These are phyloP conservation scores for Anastatica hierochuntica DNA, from an alignment of 345 rosid species.

Conservation along the genomic window DNA sequence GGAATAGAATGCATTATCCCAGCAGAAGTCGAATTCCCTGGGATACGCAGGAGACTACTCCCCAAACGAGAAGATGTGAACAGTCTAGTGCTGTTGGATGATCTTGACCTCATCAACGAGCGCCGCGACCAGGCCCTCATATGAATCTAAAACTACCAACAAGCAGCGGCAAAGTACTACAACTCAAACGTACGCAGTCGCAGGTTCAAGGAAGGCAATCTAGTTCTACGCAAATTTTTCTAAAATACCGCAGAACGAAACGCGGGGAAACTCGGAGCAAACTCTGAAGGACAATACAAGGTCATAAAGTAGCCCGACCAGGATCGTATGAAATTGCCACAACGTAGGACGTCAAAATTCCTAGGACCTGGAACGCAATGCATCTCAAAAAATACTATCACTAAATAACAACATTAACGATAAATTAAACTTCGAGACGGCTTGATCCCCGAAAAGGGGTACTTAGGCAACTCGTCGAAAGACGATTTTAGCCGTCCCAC, in stretches of 20 bases:
- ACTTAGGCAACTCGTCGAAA: too few relatives aligned
- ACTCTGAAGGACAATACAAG: neutral
- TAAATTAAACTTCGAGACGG: too few relatives aligned
- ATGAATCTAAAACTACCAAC: too few relatives aligned
- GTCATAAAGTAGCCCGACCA: neutral
- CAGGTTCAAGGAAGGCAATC: neutral
- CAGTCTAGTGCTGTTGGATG: neutral
- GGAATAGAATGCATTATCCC: neutral
- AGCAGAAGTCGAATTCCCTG: neutral
- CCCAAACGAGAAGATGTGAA: neutral
- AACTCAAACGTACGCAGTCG: neutral
- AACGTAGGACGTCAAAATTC: too few relatives aligned
- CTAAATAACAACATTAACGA: too few relatives aligned
- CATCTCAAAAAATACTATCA: too few relatives aligned
- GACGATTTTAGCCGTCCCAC: too few relatives aligned
- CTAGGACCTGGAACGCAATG: too few relatives aligned
- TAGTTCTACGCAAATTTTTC: neutral
- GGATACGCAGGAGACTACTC: neutral
- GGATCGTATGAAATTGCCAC: neutral
- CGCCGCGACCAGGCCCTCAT: neutral
- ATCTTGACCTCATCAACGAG: neutral
- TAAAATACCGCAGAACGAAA: neutral
- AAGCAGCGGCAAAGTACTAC: neutral
- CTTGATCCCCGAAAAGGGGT: too few relatives aligned
- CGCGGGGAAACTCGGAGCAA: neutral